Conservation (phyloP, 257 asterid species). For the Pogostemon cablin region DNA sequence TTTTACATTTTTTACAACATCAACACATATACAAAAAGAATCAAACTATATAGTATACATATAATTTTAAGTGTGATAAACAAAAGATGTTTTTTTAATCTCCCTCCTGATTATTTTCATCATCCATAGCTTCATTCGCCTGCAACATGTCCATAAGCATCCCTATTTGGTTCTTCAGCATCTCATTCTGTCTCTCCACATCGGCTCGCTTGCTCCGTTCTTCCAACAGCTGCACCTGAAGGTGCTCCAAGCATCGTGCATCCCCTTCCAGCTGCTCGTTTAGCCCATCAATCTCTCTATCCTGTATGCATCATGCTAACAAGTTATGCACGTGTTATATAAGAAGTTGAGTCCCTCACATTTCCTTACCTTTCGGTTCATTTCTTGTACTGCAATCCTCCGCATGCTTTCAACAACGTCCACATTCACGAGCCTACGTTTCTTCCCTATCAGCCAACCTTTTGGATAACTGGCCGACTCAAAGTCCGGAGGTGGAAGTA, state of each 20-base stretch:
- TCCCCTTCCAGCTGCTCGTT: slow-evolving; percentile 94
- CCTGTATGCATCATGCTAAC: slow-evolving; percentile 52
- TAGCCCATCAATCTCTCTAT: slow-evolving; percentile 88
- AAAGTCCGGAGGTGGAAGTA: slow-evolving; percentile 95
- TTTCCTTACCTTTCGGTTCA: slow-evolving; percentile 73
- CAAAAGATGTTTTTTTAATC: slow-evolving; percentile 32
- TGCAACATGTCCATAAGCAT: slow-evolving; percentile 97
- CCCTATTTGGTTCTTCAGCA: slow-evolving; percentile 77
- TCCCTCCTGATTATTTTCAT: slow-evolving; percentile 50
- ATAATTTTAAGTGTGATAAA: background rate
- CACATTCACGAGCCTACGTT: slow-evolving; percentile 90
- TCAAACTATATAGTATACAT: slow-evolving; percentile 13
- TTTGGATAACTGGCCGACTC: slow-evolving; percentile 80
- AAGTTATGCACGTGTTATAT: background rate
- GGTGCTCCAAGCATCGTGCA: slow-evolving; percentile 79
- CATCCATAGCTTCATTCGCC: slow-evolving; percentile 66
- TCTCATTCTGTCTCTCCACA: slow-evolving; percentile 70
- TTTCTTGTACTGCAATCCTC: slow-evolving; percentile 91
- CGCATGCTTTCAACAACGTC: slow-evolving; percentile 99
- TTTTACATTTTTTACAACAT: slow-evolving; percentile 15
- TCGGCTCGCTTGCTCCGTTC: slow-evolving; percentile 93
- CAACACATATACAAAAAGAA: slow-evolving; percentile 43
- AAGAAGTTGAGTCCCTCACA: background rate
- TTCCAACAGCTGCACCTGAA: slow-evolving; percentile 87
- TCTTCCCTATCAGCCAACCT: slow-evolving; percentile 97